phyloP scores from a whole-genome alignment of 306 rosid genomes.

The Cyamopsis tetragonoloba region DNA sequence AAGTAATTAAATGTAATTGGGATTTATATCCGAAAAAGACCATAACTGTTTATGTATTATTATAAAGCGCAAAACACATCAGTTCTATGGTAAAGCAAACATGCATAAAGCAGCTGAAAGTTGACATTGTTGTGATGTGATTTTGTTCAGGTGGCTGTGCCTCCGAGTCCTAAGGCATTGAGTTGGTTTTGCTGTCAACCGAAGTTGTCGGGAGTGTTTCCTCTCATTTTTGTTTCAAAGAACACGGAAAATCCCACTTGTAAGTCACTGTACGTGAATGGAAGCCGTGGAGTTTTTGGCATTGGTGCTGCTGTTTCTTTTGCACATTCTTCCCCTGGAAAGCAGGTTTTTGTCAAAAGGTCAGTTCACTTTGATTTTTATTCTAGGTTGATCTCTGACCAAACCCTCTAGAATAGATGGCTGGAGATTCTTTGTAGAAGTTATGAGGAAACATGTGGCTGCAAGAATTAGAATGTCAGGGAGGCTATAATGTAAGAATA shows the following conservation, averaged over 20 bases:
- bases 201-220: slow-evolving; percentile 57
- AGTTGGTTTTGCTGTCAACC: slow-evolving; percentile 79
- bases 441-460: not conserved
- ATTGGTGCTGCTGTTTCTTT: slow-evolving; percentile 75
- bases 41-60: no score
- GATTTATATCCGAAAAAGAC: no score
- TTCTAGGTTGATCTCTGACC: not conserved
- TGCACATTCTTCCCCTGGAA: slow-evolving; percentile 32
- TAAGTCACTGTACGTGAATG: slow-evolving; percentile 59
- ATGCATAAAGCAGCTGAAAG: no score
- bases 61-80: no score
- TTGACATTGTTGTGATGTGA: no score
- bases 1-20: no score
- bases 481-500: not conserved
- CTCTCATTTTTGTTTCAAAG: slow-evolving; percentile 69
- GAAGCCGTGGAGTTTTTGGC: slow-evolving; percentile 69
- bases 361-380: slow-evolving; percentile 14
- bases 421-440: not conserved
- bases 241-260: slow-evolving; percentile 40
- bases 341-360: slow-evolving; percentile 48
- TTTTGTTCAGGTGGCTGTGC: slow-evolving; percentile 71
- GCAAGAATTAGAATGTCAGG: not conserved
- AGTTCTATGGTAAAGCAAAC: no score
- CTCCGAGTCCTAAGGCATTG: slow-evolving; percentile 82
- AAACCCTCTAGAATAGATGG: no score